Evolutionary conservation across 1,139 yeast species (phyloP).

Genomic region (Geotrichum reessii): DNA sequence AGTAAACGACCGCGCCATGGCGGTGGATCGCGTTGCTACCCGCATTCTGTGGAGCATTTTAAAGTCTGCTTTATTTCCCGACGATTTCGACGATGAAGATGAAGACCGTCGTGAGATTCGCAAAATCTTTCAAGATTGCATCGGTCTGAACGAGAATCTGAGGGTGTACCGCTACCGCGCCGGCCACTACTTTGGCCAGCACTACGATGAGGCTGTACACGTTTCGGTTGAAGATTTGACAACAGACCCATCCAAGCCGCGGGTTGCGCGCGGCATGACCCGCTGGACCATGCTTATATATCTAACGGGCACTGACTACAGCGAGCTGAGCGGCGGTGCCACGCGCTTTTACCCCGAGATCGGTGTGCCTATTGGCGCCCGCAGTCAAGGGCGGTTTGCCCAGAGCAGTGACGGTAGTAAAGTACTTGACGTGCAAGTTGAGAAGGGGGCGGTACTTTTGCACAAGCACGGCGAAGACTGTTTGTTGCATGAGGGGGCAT

Average conservation of each 20-base stretch:
- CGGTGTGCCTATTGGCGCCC: slow-evolving; percentile 7
- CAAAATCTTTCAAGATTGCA: slow-evolving; percentile 39
- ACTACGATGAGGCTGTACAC: slow-evolving; percentile 55
- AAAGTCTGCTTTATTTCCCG: slow-evolving; percentile 16
- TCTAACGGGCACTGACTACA: slow-evolving; percentile 47
- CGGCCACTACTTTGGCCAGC: slow-evolving; percentile 60
- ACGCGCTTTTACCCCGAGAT: slow-evolving; percentile 48
- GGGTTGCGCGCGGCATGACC: slow-evolving; percentile 39
- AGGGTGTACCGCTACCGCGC: slow-evolving; percentile 51
- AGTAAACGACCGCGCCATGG: slow-evolving; percentile 49
- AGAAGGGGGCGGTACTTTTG: slow-evolving; percentile 53
- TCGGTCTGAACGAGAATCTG: slow-evolving; percentile 53
- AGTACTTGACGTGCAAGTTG: slow-evolving; percentile 43
- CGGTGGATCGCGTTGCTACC: slow-evolving; percentile 42
- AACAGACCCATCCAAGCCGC: slow-evolving; percentile 1
- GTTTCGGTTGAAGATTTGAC: slow-evolving; percentile 27
- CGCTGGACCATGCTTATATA: slow-evolving; percentile 59
- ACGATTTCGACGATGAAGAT: slow-evolving; percentile 12
- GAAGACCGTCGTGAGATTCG: slow-evolving; percentile 20
- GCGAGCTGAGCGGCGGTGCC: slow-evolving; percentile 57
- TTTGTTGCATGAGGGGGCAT: slow-evolving; percentile 53
- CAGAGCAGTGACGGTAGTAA: slow-evolving; percentile 7
- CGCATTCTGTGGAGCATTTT: slow-evolving; percentile 45
- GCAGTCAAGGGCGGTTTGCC: neutral
- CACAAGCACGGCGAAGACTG: slow-evolving; percentile 69